Percentiles rank a stretch among this genome's conserved stretches.
Evolutionary conservation across 768 basidiomycete species (phyloP).

Genomic region (Lactifluus piperatus): DNA sequence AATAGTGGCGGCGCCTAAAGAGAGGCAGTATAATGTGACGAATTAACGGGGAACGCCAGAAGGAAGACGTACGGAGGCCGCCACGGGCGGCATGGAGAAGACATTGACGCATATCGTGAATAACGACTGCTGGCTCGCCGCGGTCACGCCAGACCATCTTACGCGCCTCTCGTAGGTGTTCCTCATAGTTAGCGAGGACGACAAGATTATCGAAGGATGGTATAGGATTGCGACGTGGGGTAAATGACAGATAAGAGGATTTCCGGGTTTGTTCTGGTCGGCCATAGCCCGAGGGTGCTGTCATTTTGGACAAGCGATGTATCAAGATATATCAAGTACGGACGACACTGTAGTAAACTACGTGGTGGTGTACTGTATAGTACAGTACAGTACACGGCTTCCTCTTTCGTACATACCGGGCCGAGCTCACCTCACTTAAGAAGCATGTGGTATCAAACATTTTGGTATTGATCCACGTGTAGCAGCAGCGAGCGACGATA

Average conservation of each 20-base stretch:
- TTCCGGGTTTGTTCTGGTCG: conserved; percentile 18
- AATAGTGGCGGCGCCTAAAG: conserved; percentile 66
- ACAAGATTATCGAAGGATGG: conserved; percentile 75
- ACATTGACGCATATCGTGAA: conserved; percentile 55
- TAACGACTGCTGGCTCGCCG: conserved; percentile 67
- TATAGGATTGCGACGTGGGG: conserved; percentile 33
- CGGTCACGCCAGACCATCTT: conserved; percentile 78
- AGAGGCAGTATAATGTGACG: neutral
- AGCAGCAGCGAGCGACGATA: no score
- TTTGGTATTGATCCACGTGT: no score
- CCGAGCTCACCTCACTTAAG: no score
- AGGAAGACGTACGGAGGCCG: conserved; percentile 50
- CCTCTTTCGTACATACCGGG: no score
- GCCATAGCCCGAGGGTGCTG: neutral
- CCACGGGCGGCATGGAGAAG: conserved; percentile 63
- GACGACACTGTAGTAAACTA: no score
- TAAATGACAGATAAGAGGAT: conserved; percentile 39
- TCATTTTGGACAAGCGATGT: neutral
- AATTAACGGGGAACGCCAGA: neutral
- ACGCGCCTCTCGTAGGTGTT: conserved; percentile 59
- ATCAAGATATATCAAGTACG: no score
- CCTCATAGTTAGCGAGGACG: conserved; percentile 80
- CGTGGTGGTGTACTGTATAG: no score
- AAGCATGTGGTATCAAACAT: no score
- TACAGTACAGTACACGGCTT: no score